These are phyloP conservation scores for Chrysanthemum makinoi DNA, from an alignment of 129 eudicot species.

Conservation along the genomic window DNA sequence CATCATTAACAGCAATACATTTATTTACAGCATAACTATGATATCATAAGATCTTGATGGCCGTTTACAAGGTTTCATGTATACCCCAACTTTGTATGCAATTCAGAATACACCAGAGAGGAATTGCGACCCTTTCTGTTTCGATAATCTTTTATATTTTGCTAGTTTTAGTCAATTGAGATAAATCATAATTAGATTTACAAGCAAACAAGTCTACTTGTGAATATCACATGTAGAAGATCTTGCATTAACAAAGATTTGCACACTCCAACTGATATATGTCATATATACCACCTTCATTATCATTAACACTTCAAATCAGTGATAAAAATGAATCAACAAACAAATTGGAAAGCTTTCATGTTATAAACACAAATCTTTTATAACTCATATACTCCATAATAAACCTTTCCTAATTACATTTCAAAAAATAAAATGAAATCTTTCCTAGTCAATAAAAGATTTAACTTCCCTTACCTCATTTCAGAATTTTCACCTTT, in stretches of 20 bases:
- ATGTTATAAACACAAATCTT: not conserved
- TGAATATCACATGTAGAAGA: not conserved
- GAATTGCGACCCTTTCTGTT: no score
- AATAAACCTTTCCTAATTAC: not conserved
- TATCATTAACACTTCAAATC: not conserved
- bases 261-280: no score
- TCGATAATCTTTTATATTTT: no score
- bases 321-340: conserved; percentile 10
- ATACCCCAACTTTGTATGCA: no score
- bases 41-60: no score
- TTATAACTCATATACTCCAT: not conserved
- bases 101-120: no score
- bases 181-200: not conserved
- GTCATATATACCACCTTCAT: no score
- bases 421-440: not conserved
- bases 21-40: no score
- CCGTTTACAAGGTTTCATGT: no score
- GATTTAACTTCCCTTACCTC: conserved; percentile 25
- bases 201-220: not conserved
- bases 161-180: not conserved
- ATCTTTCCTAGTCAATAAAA: conserved; percentile 11
- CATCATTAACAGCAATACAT: no score
- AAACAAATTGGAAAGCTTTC: conserved; percentile 13
- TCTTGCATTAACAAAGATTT: not conserved
- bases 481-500: conserved; percentile 47